Conservation (phyloP, 2,329 filamentous ascomycete species). For the Sporothrix euskadiensis region DNA sequence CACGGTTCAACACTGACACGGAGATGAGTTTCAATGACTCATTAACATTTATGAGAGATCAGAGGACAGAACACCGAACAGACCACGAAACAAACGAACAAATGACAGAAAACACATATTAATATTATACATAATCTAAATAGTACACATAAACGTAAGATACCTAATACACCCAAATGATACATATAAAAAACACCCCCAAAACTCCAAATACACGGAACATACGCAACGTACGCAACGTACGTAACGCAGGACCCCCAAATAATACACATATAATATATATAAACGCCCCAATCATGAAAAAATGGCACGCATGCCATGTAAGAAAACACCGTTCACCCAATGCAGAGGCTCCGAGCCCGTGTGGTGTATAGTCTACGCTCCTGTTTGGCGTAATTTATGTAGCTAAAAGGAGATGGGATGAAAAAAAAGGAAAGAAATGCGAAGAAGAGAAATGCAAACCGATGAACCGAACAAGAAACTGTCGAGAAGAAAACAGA, state of each 20-base stretch:
- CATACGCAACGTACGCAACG: constrained; percentile 26
- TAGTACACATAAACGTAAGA: constrained; percentile 25
- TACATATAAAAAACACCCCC: constrained; percentile 23
- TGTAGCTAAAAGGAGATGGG: constrained; percentile 19
- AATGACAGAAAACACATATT: constrained; percentile 10
- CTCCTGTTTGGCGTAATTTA: constrained; percentile 29
- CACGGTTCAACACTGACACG: background rate
- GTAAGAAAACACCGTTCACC: constrained; percentile 29
- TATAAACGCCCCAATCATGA: constrained; percentile 22
- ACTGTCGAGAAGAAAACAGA: background rate
- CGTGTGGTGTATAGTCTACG: constrained; percentile 30
- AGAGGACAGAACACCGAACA: background rate
- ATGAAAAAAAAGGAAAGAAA: constrained; percentile 2
- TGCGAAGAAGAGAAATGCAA: constrained; percentile 21
- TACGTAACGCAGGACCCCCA: constrained; percentile 23
- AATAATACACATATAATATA: constrained; percentile 16
- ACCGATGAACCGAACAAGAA: background rate
- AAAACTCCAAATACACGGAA: constrained; percentile 25
- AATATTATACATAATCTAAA: constrained; percentile 32
- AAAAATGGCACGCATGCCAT: constrained; percentile 27
- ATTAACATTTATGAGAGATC: background rate
- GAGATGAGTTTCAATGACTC: background rate
- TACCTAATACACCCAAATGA: constrained; percentile 15
- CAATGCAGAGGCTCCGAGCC: constrained; percentile 29
- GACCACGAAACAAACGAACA: background rate